These are phyloP conservation scores for Penicillium robsamsonii DNA, from an alignment of 495 filamentous ascomycete genomes.

Conservation along the genomic window DNA sequence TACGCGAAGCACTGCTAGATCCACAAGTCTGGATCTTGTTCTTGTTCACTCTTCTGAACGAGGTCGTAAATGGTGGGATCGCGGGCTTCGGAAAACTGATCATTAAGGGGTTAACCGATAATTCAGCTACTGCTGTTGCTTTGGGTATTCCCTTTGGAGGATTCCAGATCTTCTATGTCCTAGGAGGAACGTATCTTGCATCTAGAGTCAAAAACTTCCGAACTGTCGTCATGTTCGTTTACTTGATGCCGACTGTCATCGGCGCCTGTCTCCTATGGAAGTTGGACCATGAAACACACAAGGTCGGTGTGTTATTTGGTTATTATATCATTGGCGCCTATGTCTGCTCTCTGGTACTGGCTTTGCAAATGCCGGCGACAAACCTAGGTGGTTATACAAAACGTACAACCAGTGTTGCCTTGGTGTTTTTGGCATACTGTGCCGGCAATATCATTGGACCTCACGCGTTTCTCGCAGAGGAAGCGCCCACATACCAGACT, in stretches of 20 bases:
- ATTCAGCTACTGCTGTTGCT: conserved; percentile 31
- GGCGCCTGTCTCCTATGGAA: conserved; percentile 39
- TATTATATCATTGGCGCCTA: conserved; percentile 43
- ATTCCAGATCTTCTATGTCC: conserved; percentile 38
- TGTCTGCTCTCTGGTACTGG: conserved; percentile 39
- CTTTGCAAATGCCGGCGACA: conserved; percentile 41
- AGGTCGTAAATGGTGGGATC: conserved; percentile 39
- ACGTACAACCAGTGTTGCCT: conserved; percentile 36
- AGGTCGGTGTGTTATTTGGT: conserved; percentile 37
- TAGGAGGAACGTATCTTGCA: conserved; percentile 35
- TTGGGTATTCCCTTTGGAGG: conserved; percentile 41
- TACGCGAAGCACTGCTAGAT: conserved; percentile 45
- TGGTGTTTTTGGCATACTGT: conserved; percentile 44
- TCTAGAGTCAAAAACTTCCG: conserved; percentile 32
- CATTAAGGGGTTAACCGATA: conserved; percentile 35
- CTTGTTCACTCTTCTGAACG: conserved; percentile 33
- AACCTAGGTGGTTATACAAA: conserved; percentile 45
- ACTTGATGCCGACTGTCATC: conserved; percentile 37
- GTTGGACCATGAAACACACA: conserved; percentile 27
- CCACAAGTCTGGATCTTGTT: conserved; percentile 39
- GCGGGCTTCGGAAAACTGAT: conserved; percentile 42
- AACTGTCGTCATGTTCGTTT: conserved; percentile 37
- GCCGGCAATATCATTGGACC: conserved; percentile 36
- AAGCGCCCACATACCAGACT: conserved; percentile 36
- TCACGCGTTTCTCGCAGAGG: conserved; percentile 34